Evolutionary conservation across 1,284 basidiomycete species (phyloP).

Genomic region (Sutorius eximius): DNA sequence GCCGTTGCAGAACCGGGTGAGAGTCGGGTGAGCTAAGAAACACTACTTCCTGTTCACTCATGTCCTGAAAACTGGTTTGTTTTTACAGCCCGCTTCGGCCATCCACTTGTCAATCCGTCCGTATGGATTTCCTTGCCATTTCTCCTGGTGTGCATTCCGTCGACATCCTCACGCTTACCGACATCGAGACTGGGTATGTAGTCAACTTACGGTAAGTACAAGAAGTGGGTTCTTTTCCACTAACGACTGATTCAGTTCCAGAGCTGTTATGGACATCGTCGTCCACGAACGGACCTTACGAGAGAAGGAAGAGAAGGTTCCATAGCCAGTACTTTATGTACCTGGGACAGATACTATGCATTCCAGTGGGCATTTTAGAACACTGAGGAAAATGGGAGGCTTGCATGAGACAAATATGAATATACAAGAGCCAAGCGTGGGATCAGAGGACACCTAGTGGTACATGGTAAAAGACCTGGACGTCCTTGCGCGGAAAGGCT

Average conservation of each 20-base stretch:
- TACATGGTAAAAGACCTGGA: conserved; percentile 24
- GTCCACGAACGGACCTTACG: conserved; percentile 48
- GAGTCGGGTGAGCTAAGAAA: conserved; percentile 64
- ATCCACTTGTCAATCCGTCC: conserved; percentile 80
- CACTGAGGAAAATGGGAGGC: neutral
- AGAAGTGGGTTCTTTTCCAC: neutral
- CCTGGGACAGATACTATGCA: conserved; percentile 9
- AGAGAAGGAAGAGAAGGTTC: conserved; percentile 2
- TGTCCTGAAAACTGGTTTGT: conserved; percentile 10
- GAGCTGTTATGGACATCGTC: conserved; percentile 67
- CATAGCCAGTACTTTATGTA: conserved; percentile 18
- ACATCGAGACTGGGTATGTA: conserved; percentile 69
- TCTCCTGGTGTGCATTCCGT: conserved; percentile 78
- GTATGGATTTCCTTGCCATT: conserved; percentile 82
- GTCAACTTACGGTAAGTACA: conserved; percentile 67
- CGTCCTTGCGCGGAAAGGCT: conserved; percentile 5
- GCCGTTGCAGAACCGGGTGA: conserved; percentile 77
- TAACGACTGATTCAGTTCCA: conserved; percentile 27
- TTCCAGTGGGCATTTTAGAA: conserved; percentile 1
- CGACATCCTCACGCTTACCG: conserved; percentile 70
- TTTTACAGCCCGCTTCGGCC: conserved; percentile 69
- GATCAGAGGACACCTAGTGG: conserved; percentile 16
- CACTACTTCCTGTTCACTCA: neutral
- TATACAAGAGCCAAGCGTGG: conserved; percentile 23
- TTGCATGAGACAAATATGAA: conserved; percentile 19